Evolutionary conservation across 345 rosid species (phyloP).

Genomic region (Pseudoturritis turrita): DNA sequence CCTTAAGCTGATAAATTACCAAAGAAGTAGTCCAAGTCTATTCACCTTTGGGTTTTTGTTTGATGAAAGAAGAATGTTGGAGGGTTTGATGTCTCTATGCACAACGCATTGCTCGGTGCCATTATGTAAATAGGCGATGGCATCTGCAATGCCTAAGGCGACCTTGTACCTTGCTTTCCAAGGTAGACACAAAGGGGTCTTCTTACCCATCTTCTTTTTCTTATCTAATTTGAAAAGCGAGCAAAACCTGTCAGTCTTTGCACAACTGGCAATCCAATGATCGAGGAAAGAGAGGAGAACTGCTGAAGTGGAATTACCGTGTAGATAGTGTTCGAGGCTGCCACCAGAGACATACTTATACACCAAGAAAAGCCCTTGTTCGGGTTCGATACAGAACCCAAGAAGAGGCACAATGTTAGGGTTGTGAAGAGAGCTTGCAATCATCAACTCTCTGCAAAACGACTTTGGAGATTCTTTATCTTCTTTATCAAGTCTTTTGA

Average conservation of each 20-base stretch:
- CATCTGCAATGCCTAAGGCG: slow-evolving; percentile 77
- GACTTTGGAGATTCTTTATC: slow-evolving; percentile 88
- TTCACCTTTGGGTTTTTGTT: slow-evolving; percentile 73
- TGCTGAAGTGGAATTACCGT: slow-evolving; percentile 41
- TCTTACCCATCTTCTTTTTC: slow-evolving; percentile 58
- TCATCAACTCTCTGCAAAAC: slow-evolving; percentile 94
- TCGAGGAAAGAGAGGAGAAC: background rate
- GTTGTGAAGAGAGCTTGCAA: slow-evolving; percentile 81
- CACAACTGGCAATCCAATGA: background rate
- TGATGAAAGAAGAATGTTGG: slow-evolving; percentile 89
- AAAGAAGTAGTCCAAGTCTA: background rate
- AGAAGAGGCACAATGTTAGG: slow-evolving; percentile 72
- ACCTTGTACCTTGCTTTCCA: slow-evolving; percentile 83
- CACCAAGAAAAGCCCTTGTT: slow-evolving; percentile 87
- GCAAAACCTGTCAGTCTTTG: background rate
- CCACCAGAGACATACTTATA: slow-evolving; percentile 93
- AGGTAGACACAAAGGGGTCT: slow-evolving; percentile 40
- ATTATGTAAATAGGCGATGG: slow-evolving; percentile 70
- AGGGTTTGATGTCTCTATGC: slow-evolving; percentile 93
- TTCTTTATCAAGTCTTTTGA: slow-evolving; percentile 79
- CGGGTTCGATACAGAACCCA: slow-evolving; percentile 87
- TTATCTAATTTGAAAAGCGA: slow-evolving; percentile 40
- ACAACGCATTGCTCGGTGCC: slow-evolving; percentile 90
- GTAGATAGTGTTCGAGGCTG: slow-evolving; percentile 75
- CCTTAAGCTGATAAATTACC: background rate